Base-by-base conservation (phyloP, 306 rosid species). In the Castanea crenata region DNA sequence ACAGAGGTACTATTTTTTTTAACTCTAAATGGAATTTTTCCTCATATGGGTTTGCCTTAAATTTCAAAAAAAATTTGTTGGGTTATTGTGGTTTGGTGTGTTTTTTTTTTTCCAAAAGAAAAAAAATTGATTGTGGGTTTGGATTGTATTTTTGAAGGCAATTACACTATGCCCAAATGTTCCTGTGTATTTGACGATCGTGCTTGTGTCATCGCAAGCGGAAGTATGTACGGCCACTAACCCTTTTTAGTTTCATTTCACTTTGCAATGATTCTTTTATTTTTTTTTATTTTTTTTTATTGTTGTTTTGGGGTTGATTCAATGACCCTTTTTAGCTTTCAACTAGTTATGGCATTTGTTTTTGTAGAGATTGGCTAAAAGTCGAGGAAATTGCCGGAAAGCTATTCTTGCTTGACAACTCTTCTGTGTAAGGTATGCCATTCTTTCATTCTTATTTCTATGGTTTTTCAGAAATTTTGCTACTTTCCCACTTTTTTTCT, bases 131-230 rank as follows among this genome's bases (percentile, higher is more conserved):
- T 18, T 51, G 15, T 59, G n/a, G 46, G 69, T 80, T 49, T 49
- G 54, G 27, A 9, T 74, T 3, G 44, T 55, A 31, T 70, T 25
- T 83, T 76, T 81, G 41, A 55, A 89, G 93, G 93, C 93, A 56
- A 89, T 89, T 77, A 89, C 99, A 20, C 90, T 93, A 23, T 90
- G 94, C 83, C 99, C 99, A 4, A 81, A 88, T 73, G 90, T 93
- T 87, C 83, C 96, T 38, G 87, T 93, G 25, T 93, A 89, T 83
- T 90, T 80, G 84, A 93, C 98, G 51, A 93, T 88, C 98, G 99
- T 59, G 99, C 98, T 80, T 91, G 15, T 96, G 98, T 78, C 96
- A 96, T 93, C 98, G 49, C 78, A 93, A 88, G 84, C 90, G 96
- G 83, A 88, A 88, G 99, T 96, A 90, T 83, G 98, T 91, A 73